These are phyloP conservation scores for Fusarium sp. DNA, from an alignment of 2,329 filamentous ascomycete species.

Conservation along the genomic window DNA sequence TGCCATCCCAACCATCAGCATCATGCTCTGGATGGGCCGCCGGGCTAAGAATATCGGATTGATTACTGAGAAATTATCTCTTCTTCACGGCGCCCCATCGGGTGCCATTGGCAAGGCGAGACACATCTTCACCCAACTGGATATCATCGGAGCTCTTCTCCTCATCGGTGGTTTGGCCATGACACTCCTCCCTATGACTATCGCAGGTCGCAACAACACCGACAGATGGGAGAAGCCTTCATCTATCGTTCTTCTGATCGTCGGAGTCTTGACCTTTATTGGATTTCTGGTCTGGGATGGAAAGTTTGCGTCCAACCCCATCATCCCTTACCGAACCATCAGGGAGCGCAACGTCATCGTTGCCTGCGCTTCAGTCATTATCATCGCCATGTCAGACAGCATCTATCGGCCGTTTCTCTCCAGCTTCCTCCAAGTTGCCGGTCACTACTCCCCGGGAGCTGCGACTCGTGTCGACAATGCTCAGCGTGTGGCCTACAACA, in stretches of 20 bases:
- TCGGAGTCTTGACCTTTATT: slow-evolving; percentile 26
- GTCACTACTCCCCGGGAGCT: slow-evolving; percentile 31
- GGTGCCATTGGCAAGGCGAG: not conserved
- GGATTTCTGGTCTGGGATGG: slow-evolving; percentile 33
- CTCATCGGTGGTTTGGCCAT: slow-evolving; percentile 34
- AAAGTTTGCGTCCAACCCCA: slow-evolving; percentile 24
- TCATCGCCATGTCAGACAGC: slow-evolving; percentile 40
- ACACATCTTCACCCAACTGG: slow-evolving; percentile 24
- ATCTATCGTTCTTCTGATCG: slow-evolving; percentile 28
- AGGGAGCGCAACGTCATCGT: slow-evolving; percentile 37
- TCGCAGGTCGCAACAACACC: slow-evolving; percentile 35
- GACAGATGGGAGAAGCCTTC: slow-evolving; percentile 34
- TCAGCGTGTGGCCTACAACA: slow-evolving; percentile 31
- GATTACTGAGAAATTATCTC: not conserved
- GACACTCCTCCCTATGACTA: slow-evolving; percentile 35
- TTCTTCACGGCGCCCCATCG: slow-evolving; percentile 18
- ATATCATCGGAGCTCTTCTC: slow-evolving; percentile 31
- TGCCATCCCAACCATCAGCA: slow-evolving; percentile 30
- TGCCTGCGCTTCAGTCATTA: slow-evolving; percentile 28
- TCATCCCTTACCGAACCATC: slow-evolving; percentile 38
- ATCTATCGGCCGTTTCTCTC: slow-evolving; percentile 36
- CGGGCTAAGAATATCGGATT: slow-evolving; percentile 24
- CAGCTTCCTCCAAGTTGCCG: slow-evolving; percentile 32
- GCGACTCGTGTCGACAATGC: slow-evolving; percentile 36
- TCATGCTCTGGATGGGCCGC: slow-evolving; percentile 38